phyloP scores from a whole-genome alignment of 805 yeast species.

The Yamadazyma endophytica region DNA sequence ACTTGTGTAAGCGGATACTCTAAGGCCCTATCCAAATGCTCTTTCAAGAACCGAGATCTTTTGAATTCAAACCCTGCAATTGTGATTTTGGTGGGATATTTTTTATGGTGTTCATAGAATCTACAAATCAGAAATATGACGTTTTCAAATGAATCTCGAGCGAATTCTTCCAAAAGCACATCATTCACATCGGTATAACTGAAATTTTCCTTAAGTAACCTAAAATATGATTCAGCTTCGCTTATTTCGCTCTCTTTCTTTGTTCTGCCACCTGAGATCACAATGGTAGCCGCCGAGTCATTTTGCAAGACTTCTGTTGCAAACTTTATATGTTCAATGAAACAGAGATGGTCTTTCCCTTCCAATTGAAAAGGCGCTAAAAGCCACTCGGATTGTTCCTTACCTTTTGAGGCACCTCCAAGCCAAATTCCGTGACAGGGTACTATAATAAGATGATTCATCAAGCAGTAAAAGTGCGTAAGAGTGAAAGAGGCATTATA shows the following conservation, averaged over 20 bases:
- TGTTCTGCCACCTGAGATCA: slow-evolving; percentile 72
- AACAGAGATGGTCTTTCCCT: slow-evolving; percentile 64
- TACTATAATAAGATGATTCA: slow-evolving; percentile 24
- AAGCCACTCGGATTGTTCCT: slow-evolving; percentile 53
- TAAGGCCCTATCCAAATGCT: slow-evolving; percentile 50
- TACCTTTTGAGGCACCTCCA: slow-evolving; percentile 40
- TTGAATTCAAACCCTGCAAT: slow-evolving; percentile 78
- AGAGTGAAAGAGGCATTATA: too few relatives aligned
- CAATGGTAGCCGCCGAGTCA: slow-evolving; percentile 27
- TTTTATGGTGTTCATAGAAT: slow-evolving; percentile 42
- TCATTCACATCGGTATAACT: slow-evolving; percentile 1
- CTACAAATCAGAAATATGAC: slow-evolving; percentile 56
- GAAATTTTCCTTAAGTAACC: slow-evolving; percentile 27
- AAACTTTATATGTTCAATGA: slow-evolving; percentile 54
- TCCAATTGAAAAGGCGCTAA: slow-evolving; percentile 65
- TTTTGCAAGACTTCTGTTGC: slow-evolving; percentile 36
- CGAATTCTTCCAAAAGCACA: slow-evolving; percentile 60
- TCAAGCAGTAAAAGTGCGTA: too few relatives aligned
- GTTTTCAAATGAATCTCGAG: slow-evolving; percentile 79
- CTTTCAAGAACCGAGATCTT: slow-evolving; percentile 49
- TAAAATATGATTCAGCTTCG: slow-evolving; percentile 57
- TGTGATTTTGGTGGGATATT: slow-evolving; percentile 49
- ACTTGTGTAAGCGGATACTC: slow-evolving; percentile 33
- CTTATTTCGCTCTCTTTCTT: slow-evolving; percentile 50
- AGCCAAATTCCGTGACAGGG: slow-evolving; percentile 64